Base-by-base conservation (phyloP, 352 stramenopile species). In the Pythium biforme region DNA sequence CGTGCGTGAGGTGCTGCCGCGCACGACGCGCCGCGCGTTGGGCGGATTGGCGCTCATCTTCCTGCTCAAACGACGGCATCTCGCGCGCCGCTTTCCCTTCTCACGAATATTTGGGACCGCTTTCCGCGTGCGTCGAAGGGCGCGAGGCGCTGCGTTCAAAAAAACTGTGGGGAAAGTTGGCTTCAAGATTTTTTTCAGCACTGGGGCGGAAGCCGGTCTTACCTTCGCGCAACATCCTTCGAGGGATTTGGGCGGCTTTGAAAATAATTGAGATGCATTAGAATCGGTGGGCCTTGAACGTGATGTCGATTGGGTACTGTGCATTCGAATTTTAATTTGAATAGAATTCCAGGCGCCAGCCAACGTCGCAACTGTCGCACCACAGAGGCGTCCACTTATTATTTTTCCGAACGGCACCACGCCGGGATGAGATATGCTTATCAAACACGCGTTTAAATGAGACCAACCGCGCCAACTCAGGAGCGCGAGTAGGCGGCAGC, bases 61-160 rank as follows among this genome's bases (percentile, higher is more conserved):
- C 54, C 22, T 69, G 47, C 41, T 69, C 55, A 56, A 68, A 68
- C 45, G 59, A 66, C 49, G 59, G 39, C 59, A 66, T 65, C 23
- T 54, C 6, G 12, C 27, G 20, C 25, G 34, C 20, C 15, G 31
- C n/a, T 39, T 49, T 59, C 37, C 23, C 34, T 31, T 23, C 27
- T 14, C 1, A 34, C 50, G n/a, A n/a, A n/a, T n/a, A n/a, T n/a
- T 11, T 12, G 2, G 8, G 31, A 11, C 4, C 31, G 31, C 41
- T 25, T 58, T 47, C 51, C n/a, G 33, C 34, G 33, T 26, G 51
- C 37, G 41, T n/a, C n/a, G n/a, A n/a, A n/a, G n/a, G n/a, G n/a
- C n/a, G n/a, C n/a, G 20, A 47, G 29, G 31, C 31, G n/a, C 15
- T 41, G 40, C 45, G 29, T 58, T 58, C 37, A 39, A 58, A 39